phyloP scores from a whole-genome alignment of 2,329 filamentous ascomycete genomes.

The Aspergillus fumigatus region DNA sequence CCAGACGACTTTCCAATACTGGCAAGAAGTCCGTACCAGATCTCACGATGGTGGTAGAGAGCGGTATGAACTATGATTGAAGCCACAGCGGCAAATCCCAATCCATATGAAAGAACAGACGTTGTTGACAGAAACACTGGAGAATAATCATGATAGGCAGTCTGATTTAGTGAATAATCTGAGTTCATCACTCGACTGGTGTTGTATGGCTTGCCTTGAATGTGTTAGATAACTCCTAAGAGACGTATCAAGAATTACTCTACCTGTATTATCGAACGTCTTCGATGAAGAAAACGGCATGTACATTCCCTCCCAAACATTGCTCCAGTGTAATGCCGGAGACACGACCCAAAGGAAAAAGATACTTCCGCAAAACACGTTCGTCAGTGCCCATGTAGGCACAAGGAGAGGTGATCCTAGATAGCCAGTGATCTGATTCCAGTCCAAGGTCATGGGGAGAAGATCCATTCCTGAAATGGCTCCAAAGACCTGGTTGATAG shows the following conservation, averaged over 20 bases:
- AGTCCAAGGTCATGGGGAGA: conserved; percentile 39
- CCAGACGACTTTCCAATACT: conserved; percentile 50
- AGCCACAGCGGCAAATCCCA: conserved; percentile 64
- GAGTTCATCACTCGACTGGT: conserved; percentile 22
- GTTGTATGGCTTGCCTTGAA: conserved; percentile 18
- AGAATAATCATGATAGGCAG: conserved; percentile 23
- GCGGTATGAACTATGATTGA: conserved; percentile 61
- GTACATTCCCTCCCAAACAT: conserved; percentile 59
- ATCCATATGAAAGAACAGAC: conserved; percentile 61
- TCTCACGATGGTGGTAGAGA: conserved; percentile 58
- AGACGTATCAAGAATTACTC: background rate
- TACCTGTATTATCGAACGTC: conserved; percentile 10
- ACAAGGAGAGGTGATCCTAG: conserved; percentile 60
- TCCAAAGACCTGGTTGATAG: conserved; percentile 28
- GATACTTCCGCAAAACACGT: conserved; percentile 62
- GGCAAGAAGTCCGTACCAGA: conserved; percentile 50
- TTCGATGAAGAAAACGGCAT: conserved; percentile 49
- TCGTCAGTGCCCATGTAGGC: conserved; percentile 66
- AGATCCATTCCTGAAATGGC: conserved; percentile 27
- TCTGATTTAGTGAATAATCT: conserved; percentile 24
- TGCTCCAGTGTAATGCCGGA: conserved; percentile 58
- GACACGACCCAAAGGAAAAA: conserved; percentile 57
- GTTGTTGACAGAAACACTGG: conserved; percentile 63
- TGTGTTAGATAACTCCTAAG: background rate
- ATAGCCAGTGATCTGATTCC: conserved; percentile 45